Evolutionary conservation across 495 filamentous ascomycete species (phyloP), one percentile per base, ranked within the genome.

Genomic region (Penicillium silybi): DNA sequence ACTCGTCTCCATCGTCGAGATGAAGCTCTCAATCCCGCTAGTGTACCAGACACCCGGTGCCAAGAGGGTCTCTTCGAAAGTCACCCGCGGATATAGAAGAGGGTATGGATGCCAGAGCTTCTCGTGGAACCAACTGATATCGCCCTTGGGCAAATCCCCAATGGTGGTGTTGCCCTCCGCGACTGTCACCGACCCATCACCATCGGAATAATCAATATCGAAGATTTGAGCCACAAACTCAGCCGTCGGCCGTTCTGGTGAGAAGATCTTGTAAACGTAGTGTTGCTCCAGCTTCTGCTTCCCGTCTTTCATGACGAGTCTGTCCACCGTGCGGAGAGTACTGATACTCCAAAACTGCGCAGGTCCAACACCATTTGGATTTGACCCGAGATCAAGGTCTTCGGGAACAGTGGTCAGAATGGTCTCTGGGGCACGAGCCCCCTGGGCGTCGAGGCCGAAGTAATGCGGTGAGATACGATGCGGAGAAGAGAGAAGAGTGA

Each of bases 1-100:
- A 65, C 87, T 97, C 7, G 95, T 99, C 76, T 99, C 93, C 93
- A 99, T 99, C 0, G 93, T 96, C 13, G 84, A 90, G 52, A 97
- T 95, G 60, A 98, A 97, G 57, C 84, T 86, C 71, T 98, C 93
- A 46, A 97, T 96, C 0, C 88, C 92, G 38, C 87, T 84, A 0
- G 93, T 97, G 64, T 98, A 97, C 80, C 88, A 97, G 11, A 97
- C 63, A 46, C 64, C 56, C 8, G 67, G 65, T 6, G 71, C 85
- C 2, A 97, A 65, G 50, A 83, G 74, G 0, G 84, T 79, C 37
- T 95, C 87, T 53, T 96, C 92, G 54, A 97, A 99, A 0, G 87
- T 95, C 6, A 89, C 81, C 0, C 93, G 78, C 0, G 93, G 95
- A 35, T 82, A 81, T 25, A 89, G 73, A 54, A 89, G 86, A 0